Base-by-base conservation (phyloP, 108 stramenopile species). In the Skeletonema marinoi region DNA sequence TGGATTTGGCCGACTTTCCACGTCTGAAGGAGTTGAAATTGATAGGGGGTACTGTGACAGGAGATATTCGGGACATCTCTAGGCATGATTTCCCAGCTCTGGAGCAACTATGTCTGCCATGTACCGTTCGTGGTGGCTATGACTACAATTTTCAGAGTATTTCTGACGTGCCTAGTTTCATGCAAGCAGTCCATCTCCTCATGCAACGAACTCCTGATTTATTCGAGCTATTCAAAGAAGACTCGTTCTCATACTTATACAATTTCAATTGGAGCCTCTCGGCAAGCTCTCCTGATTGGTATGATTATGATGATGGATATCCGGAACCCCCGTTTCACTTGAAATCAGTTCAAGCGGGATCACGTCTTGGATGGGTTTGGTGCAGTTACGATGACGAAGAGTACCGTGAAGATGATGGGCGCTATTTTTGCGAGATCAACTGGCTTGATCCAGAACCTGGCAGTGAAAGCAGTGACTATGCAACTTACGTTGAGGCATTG, bases 1-100 rank as follows among this genome's bases (percentile, higher is more conserved):
- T 68, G 67, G 67, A 68, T 68, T 50, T 68, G 7, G 67, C 67
- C n/a, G 67, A 68, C 67, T 68, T 68, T 68, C 67, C 67, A 9
- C 56, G 56, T 1, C 67, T 68, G 16, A 68, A 16, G 58, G 3
- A 17, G 67, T 68, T 68, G 56, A 54, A 68, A 19, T 17, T 68
- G 62, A 0, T 7, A 9, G 31, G 12, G 21, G 19, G 51, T n/a
- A 25, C 14, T n/a, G 67, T 68, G 25, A 17, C 67, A 17, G 67
- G 50, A 9, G 67, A 68, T 63, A 33, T 63, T 33, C 14, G 38
- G 5, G n/a, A 39, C 6, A 63, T 63, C n/a, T 3, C 6, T n/a
- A 3, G 4, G 0, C 3, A n/a, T 16, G 7, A 63, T 63, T 63
- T 63, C 9, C 30, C 32, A 63, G 16, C n/a, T n/a, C n/a, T 63